Percentiles rank a stretch among this genome's conserved stretches.
These are phyloP conservation scores for Lepiota subincarnata DNA, from an alignment of 768 basidiomycete genomes.

Conservation along the genomic window DNA sequence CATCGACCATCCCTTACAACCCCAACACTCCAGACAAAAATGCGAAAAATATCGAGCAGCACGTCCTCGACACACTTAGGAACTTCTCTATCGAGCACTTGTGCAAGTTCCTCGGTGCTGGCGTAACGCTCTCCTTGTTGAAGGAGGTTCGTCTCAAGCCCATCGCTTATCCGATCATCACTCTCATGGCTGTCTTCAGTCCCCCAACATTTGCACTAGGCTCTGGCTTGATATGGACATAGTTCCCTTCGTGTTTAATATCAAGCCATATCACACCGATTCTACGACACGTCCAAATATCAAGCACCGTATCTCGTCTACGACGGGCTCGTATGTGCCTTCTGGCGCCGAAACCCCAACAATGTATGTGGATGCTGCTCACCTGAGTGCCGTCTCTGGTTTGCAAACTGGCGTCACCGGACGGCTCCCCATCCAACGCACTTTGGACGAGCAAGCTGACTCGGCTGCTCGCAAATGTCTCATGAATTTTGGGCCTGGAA, in stretches of 20 bases:
- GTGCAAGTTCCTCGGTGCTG: constrained; percentile 84
- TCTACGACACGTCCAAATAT: constrained; percentile 73
- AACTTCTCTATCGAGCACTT: constrained; percentile 74
- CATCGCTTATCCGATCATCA: constrained; percentile 16
- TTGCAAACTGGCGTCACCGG: constrained; percentile 44
- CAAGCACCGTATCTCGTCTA: constrained; percentile 80
- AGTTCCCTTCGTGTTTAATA: constrained; percentile 82
- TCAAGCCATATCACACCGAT: constrained; percentile 79
- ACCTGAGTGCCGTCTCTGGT: constrained; percentile 39
- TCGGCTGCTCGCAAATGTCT: constrained; percentile 82
- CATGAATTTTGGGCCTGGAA: constrained; percentile 78
- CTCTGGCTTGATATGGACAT: constrained; percentile 83
- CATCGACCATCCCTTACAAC: constrained; percentile 49
- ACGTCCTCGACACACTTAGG: constrained; percentile 60
- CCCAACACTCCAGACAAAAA: constrained; percentile 50
- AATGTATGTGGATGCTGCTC: constrained; percentile 57
- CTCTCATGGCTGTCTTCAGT: constrained; percentile 32
- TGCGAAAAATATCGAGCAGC: constrained; percentile 56
- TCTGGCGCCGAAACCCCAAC: constrained; percentile 78
- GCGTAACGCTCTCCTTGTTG: constrained; percentile 67
- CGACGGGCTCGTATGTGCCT: constrained; percentile 71
- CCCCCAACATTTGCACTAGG: constrained; percentile 79
- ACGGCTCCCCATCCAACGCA: constrained; percentile 69
- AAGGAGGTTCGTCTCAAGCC: constrained; percentile 47
- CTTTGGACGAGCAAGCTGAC: constrained; percentile 81